These are phyloP conservation scores for Cryphonectria naterciae DNA, from an alignment of 2,329 filamentous ascomycete species.

Conservation along the genomic window DNA sequence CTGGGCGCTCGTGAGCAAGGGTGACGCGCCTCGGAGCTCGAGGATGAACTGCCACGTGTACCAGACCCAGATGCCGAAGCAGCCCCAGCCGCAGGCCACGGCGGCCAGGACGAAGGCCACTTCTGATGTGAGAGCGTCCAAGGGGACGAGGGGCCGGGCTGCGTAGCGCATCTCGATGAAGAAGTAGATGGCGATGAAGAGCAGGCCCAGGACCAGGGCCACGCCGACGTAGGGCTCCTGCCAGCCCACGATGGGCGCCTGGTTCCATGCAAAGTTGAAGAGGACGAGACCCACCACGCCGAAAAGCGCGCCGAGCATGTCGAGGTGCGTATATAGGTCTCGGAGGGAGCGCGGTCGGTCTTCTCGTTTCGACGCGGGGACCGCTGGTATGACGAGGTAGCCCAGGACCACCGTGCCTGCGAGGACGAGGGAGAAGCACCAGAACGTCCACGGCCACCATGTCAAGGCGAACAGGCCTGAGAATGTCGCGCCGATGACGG, in stretches of 20 bases:
- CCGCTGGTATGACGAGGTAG: constrained; percentile 32
- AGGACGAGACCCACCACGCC: constrained; percentile 57
- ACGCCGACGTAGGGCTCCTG: constrained; percentile 52
- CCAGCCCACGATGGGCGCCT: constrained; percentile 59
- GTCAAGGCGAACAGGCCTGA: constrained; percentile 35
- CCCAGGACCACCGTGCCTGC: constrained; percentile 33
- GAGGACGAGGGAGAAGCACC: constrained; percentile 32
- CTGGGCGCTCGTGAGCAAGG: constrained; percentile 39
- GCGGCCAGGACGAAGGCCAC: constrained; percentile 59
- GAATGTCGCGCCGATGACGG: constrained; percentile 38
- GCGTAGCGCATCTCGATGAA: constrained; percentile 52
- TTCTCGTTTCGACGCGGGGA: constrained; percentile 15
- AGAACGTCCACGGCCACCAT: constrained; percentile 40
- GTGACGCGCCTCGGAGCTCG: constrained; percentile 38
- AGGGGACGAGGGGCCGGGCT: constrained; percentile 59
- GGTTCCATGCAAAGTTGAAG: constrained; percentile 64
- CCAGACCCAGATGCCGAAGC: constrained; percentile 58
- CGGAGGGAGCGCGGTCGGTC: constrained; percentile 9
- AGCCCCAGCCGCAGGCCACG: constrained; percentile 57
- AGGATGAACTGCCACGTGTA: constrained; percentile 56
- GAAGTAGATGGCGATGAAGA: constrained; percentile 56
- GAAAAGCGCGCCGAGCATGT: constrained; percentile 33
- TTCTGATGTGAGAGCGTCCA: constrained; percentile 51
- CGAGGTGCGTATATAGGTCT: constrained; percentile 31
- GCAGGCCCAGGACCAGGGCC: constrained; percentile 53